Evolutionary conservation across 306 rosid genomes (phyloP).

Genomic region (Ceratonia siliqua): DNA sequence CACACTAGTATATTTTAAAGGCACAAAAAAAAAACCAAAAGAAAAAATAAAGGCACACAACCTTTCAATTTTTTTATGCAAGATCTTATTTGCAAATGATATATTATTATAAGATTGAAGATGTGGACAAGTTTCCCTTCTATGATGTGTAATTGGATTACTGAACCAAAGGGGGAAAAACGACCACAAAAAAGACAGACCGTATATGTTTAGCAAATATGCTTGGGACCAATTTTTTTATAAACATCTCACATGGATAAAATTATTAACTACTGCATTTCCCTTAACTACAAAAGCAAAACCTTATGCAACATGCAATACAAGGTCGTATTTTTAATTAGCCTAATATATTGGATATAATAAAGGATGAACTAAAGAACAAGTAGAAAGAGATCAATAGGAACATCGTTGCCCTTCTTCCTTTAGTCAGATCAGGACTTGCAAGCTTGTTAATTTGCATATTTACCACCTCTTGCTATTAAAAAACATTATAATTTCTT

Average conservation of each 20-base stretch:
- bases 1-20: too few relatives aligned
- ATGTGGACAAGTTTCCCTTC: not conserved
- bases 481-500: constrained; percentile 19
- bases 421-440: constrained; percentile 3
- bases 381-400: not conserved
- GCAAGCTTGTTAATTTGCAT: constrained; percentile 29
- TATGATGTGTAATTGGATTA: not conserved
- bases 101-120: too few relatives aligned
- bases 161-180: not conserved
- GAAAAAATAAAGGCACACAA: too few relatives aligned
- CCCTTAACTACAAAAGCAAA: not conserved
- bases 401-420: not conserved
- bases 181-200: not conserved
- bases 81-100: too few relatives aligned
- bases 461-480: constrained; percentile 3
- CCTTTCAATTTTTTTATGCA: too few relatives aligned
- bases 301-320: not conserved
- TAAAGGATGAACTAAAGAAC: not conserved
- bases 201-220: not conserved
- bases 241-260: not conserved
- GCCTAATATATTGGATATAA: not conserved
- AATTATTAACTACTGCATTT: not conserved
- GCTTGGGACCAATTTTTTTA: not conserved
- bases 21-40: too few relatives aligned
- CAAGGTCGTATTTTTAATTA: not conserved